These are phyloP conservation scores for Austroboletus festivus DNA, from an alignment of 768 basidiomycete species.

Conservation along the genomic window DNA sequence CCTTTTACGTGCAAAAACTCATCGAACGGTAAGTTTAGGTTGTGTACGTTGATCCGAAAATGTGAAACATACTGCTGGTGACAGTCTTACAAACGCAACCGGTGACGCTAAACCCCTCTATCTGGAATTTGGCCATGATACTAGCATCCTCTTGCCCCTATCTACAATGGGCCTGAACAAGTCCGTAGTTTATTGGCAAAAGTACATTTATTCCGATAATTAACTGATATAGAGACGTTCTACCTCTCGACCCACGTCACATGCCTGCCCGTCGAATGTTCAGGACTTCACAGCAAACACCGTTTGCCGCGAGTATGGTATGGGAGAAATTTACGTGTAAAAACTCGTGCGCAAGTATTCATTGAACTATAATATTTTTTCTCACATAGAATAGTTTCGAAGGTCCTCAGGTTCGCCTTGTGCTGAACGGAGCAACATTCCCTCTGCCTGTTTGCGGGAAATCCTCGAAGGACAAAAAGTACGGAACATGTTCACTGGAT, in stretches of 20 bases:
- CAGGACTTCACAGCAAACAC: conserved; percentile 39
- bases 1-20: conserved; percentile 39
- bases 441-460: conserved; percentile 36
- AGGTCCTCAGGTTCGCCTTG: conserved; percentile 39
- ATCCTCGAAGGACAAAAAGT: conserved; percentile 27
- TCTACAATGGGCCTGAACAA: conserved; percentile 38
- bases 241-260: conserved; percentile 28
- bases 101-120: conserved; percentile 33
- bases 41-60: neutral
- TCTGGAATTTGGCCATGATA: conserved; percentile 44
- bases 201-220: neutral
- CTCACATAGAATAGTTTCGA: conserved; percentile 22
- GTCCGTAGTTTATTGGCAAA: conserved; percentile 16
- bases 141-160: conserved; percentile 37
- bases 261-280: conserved; percentile 32
- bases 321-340: conserved; percentile 42
- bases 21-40: conserved; percentile 33
- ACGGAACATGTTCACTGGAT: conserved; percentile 38
- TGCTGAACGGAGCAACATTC: conserved; percentile 40
- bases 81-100: conserved; percentile 35
- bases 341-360: conserved; percentile 25
- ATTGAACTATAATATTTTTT: neutral
- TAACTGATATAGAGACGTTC: conserved; percentile 27
- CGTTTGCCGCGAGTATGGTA: conserved; percentile 43
- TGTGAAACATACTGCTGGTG: neutral